phyloP scores from a whole-genome alignment of 1,139 yeast genomes.

The Hyphopichia burtonii region DNA sequence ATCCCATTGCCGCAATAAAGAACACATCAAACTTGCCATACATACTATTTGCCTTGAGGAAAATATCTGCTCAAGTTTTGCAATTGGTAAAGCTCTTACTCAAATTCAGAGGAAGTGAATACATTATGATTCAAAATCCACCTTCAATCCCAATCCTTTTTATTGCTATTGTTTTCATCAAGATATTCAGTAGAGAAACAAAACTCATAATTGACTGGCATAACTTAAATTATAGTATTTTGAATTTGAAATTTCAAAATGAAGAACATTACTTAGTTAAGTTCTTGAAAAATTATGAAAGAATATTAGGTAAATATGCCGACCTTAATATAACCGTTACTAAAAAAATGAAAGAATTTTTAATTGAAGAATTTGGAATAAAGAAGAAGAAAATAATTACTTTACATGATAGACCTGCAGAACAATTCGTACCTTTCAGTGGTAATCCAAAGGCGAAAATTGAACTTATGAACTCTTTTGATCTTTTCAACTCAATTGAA shows the following conservation, averaged over 20 bases:
- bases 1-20: slow-evolving; percentile 46
- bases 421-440: slow-evolving; percentile 56
- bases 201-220: slow-evolving; percentile 92
- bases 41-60: slow-evolving; percentile 55
- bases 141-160: slow-evolving; percentile 85
- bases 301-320: slow-evolving; percentile 54
- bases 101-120: slow-evolving; percentile 61
- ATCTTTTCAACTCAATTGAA: slow-evolving; percentile 36
- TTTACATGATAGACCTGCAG: slow-evolving; percentile 75
- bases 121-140: slow-evolving; percentile 85
- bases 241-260: slow-evolving; percentile 62
- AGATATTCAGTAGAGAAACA: slow-evolving; percentile 55
- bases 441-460: slow-evolving; percentile 14
- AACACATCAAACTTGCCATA: slow-evolving; percentile 51
- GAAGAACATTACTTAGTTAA: slow-evolving; percentile 61
- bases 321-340: slow-evolving; percentile 78
- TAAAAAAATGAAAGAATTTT: slow-evolving; percentile 61
- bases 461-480: slow-evolving; percentile 37
- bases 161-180: slow-evolving; percentile 55
- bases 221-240: slow-evolving; percentile 82
- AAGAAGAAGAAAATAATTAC: slow-evolving; percentile 35
- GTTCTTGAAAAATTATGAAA: slow-evolving; percentile 58
- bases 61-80: slow-evolving; percentile 57
- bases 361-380: slow-evolving; percentile 55
- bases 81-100: slow-evolving; percentile 48